phyloP scores from a whole-genome alignment of 192 early-diverging fungal genomes.

The Coemansia sp. region DNA sequence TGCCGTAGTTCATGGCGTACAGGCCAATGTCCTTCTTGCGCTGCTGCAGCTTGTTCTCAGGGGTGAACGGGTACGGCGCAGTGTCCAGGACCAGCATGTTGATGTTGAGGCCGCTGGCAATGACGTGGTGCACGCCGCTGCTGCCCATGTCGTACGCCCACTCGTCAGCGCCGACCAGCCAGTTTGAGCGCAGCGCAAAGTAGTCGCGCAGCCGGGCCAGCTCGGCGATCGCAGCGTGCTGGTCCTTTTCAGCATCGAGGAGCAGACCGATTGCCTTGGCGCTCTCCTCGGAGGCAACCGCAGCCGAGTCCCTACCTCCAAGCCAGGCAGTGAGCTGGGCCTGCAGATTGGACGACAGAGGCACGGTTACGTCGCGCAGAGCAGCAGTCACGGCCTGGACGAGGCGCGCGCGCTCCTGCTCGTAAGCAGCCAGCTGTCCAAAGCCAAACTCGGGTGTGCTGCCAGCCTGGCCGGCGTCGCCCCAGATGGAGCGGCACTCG shows the following conservation, averaged over 20 bases:
- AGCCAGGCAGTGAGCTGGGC: conserved; percentile 68
- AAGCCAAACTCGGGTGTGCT: conserved; percentile 87
- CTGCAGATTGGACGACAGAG: conserved; percentile 54
- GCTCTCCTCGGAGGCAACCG: conserved; percentile 53
- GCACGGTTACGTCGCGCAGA: conserved; percentile 52
- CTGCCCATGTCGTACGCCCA: conserved; percentile 85
- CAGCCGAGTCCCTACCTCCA: conserved; percentile 53
- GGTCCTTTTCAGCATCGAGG: conserved; percentile 37
- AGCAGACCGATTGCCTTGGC: conserved; percentile 47
- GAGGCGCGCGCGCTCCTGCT: conserved; percentile 66
- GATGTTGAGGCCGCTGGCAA: conserved; percentile 77
- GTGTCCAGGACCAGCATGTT: conserved; percentile 93
- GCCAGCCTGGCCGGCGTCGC: conserved; percentile 43
- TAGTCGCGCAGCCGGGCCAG: conserved; percentile 9
- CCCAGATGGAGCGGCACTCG: conserved; percentile 69
- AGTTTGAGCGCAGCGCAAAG: conserved; percentile 68
- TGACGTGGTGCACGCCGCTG: conserved; percentile 88
- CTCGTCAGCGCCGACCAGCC: conserved; percentile 85
- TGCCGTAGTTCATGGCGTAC: conserved; percentile 93
- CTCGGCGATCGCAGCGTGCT: conserved; percentile 21
- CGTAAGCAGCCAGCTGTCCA: conserved; percentile 66
- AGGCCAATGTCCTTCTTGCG: conserved; percentile 94
- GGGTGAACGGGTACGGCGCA: conserved; percentile 62
- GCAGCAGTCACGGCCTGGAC: conserved; percentile 56
- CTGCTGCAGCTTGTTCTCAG: conserved; percentile 54